Evolutionary conservation across 352 stramenopile species (phyloP), one percentile per base, ranked within the genome.

Genomic region (Pythium guiyangense): DNA sequence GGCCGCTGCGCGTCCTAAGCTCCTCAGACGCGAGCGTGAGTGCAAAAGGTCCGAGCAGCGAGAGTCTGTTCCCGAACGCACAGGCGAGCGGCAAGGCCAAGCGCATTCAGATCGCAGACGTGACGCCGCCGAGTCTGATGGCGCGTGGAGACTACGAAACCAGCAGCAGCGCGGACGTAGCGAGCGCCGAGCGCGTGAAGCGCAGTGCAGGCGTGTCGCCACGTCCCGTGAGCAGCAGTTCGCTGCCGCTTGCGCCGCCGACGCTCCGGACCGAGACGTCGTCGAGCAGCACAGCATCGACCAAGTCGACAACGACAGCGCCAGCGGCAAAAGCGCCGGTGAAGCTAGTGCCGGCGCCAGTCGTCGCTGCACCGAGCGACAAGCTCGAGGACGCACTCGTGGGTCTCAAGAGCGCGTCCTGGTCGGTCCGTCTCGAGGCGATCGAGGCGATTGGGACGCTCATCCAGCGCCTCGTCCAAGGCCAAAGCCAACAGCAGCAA

Each of bases 341-440:
- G n/a, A n/a, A n/a, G n/a, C n/a, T n/a, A n/a, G 48, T 54, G 63
- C 44, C 48, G 47, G 5, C 65, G 66, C 42, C 47, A 48, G 43
- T 26, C 66, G 17, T 48, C 49, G 10, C 25, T 61, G 31, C 52
- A 48, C 18, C 25, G 17, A 50, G 15, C 17, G 57, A 62, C 43
- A 64, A 76, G n/a, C 58, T 88, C 10, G 77, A 90, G 29, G 73
- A 86, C 25, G 73, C 79, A 1, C 52, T 92, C 37, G 48, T 49
- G 0, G 74, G 65, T 9, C 56, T 90, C 20, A 70, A 84, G 14
- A 81, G 71, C 50, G 76, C 53, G 18, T 73, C 72, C 3, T 94
- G 84, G 84, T 89, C 78, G 11, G 69, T 73, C 12, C 81, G 84
- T 37, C 62, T 92, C 27, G 78, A 90, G 18, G 77, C 82, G 22